A percentile compares a stretch with the other conserved stretches of the same genome.
These are phyloP conservation scores for Martensiomyces pterosporus DNA, from an alignment of 192 early-diverging fungal species.

Conservation along the genomic window DNA sequence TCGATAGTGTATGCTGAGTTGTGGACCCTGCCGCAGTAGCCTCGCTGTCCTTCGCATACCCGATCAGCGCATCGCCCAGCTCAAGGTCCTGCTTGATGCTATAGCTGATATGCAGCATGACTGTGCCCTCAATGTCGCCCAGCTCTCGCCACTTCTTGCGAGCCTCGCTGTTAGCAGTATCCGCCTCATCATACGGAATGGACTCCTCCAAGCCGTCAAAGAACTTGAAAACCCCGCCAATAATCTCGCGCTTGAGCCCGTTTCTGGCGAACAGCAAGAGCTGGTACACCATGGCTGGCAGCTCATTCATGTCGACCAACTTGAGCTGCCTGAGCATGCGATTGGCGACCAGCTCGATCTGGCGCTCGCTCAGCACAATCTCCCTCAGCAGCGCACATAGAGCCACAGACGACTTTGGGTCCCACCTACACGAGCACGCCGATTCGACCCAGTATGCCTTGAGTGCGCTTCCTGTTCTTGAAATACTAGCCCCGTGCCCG, in stretches of 20 bases:
- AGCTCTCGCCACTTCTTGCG: constrained; percentile 29
- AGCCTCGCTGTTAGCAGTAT: constrained; percentile 1
- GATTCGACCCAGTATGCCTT: constrained; percentile 43
- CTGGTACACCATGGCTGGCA: constrained; percentile 66
- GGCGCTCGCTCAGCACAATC: constrained; percentile 13
- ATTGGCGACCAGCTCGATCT: constrained; percentile 12
- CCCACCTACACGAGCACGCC: constrained; percentile 41
- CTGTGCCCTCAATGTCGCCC: constrained; percentile 60
- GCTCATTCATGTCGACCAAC: constrained; percentile 32
- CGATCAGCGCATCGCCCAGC: constrained; percentile 22
- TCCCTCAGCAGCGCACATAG: constrained; percentile 35
- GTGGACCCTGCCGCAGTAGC: no score
- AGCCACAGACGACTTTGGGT: constrained; percentile 21
- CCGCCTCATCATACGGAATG: not conserved
- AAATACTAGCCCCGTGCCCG: constrained; percentile 6
- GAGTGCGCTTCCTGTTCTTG: constrained; percentile 26
- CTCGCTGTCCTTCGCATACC: constrained; percentile 55
- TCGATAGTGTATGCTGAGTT: constrained; percentile 37
- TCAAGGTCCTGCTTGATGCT: constrained; percentile 72
- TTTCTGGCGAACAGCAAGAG: constrained; percentile 61
- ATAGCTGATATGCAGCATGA: constrained; percentile 68
- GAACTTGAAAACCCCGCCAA: constrained; percentile 53
- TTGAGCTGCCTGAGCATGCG: constrained; percentile 34
- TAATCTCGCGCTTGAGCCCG: constrained; percentile 55
- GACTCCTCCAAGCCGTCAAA: constrained; percentile 56